Base-by-base conservation (phyloP, 148 eudicot genomes). In the Diospyros lotus region DNA sequence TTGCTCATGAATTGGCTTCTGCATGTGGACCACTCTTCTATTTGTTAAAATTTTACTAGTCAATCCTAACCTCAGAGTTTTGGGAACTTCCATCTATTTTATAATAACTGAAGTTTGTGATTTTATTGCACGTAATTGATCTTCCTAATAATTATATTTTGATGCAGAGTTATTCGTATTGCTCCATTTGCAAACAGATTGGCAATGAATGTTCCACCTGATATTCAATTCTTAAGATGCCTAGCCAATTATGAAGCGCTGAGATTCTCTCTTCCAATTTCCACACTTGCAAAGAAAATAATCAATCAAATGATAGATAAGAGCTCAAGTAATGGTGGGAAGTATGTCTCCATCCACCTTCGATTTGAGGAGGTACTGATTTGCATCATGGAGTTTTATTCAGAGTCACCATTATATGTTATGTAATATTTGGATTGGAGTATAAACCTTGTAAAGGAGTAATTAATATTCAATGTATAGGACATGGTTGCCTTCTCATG, bases 401-500 rank as follows among this genome's bases (percentile, higher is more conserved):
- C 0, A 38, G 11, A 17, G 28, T 28, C 4, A 50, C 12, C 46
- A 42, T 6, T 9, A 8, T 28, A 28, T 28, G 28, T 60, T 14
- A 11, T 54, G 13, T 50, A 62, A 9, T 39, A 11, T 77, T 45
- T 63, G 54, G 40, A 59, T 66, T 58, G 54, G 41, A n/a, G 51
- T 59, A 46, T 13, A 13, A 43, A 15, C 53, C 58, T 53, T 44
- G 17, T 40, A 28, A 17, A 66, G 40, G 14, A 54, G 58, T 28
- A 10, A 48, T 52, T 40, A 58, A 42, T 52, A 17, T 63, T 71
- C 48, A 44, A 76, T 40, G 13, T 81, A 69, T 78, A 93, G 98
- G 98, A 91, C 73, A 92, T 92, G 94, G 94, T 91, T 58, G 97
- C 97, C 61, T 89, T 91, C 72, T 94, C 98, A 14, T 91, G 98